phyloP scores from a whole-genome alignment of 2,329 filamentous ascomycete genomes.

The Trichoderma sp. region DNA sequence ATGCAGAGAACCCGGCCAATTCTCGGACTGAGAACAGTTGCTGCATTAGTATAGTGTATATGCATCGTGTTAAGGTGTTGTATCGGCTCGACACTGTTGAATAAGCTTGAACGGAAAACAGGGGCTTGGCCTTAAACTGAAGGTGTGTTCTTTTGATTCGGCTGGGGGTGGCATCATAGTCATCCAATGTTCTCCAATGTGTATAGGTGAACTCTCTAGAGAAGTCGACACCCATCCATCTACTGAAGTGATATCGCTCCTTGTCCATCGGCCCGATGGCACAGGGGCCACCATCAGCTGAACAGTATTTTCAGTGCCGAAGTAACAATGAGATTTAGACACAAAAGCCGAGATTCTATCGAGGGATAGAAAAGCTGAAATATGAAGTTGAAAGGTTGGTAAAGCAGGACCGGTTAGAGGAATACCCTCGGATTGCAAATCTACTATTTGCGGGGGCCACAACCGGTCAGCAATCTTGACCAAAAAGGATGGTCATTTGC shows the following conservation, averaged over 20 bases:
- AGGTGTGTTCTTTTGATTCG: neutral
- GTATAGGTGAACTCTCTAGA: neutral
- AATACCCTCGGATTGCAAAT: neutral
- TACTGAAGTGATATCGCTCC: neutral
- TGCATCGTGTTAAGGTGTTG: neutral
- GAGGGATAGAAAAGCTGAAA: too few relatives aligned
- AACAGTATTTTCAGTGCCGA: neutral
- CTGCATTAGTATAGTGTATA: neutral
- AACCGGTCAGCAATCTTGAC: neutral
- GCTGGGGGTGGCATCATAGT: neutral
- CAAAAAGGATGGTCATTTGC: neutral
- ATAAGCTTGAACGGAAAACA: neutral
- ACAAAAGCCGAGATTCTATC: neutral
- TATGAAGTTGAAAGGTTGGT: neutral
- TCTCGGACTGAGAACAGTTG: neutral
- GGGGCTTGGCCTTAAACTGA: neutral
- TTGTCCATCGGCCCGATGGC: slow-evolving; percentile 6
- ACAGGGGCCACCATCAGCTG: neutral
- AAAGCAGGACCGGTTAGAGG: neutral
- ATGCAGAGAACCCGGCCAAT: neutral
- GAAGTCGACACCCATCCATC: neutral
- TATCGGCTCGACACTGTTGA: neutral
- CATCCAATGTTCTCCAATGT: neutral
- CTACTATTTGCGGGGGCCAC: neutral
- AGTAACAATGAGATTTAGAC: neutral